Evolutionary conservation across 1,284 basidiomycete species (phyloP).

Genomic region (Phaffia rhodozyma): DNA sequence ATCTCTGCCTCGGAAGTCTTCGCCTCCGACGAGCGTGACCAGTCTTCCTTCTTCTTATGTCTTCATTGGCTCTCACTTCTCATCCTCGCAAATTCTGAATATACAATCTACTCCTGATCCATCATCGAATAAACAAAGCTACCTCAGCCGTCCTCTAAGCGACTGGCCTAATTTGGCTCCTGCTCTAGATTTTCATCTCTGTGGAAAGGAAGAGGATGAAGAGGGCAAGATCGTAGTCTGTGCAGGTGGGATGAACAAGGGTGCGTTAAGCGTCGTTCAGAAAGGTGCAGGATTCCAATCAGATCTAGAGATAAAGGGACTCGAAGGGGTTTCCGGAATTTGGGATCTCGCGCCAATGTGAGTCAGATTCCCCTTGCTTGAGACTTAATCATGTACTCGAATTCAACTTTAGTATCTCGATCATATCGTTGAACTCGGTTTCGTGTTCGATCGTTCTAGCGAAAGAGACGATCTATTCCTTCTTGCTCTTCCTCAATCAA

Average conservation of each 20-base stretch:
- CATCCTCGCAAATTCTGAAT: slow-evolving; percentile 64
- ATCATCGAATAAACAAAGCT: background rate
- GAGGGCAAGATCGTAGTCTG: slow-evolving; percentile 79
- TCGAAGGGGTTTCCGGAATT: slow-evolving; percentile 48
- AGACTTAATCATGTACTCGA: background rate
- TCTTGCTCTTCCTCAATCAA: slow-evolving; percentile 35
- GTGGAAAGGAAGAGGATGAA: slow-evolving; percentile 52
- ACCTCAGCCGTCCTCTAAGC: slow-evolving; percentile 36
- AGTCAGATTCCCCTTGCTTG: slow-evolving; percentile 10
- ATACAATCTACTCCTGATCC: slow-evolving; percentile 37
- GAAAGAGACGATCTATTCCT: slow-evolving; percentile 42
- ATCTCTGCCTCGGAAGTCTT: slow-evolving; percentile 42
- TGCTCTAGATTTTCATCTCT: slow-evolving; percentile 55
- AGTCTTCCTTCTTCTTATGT: slow-evolving; percentile 62
- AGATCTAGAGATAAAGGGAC: slow-evolving; percentile 48
- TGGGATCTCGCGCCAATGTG: slow-evolving; percentile 48
- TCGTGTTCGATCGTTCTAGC: slow-evolving; percentile 18
- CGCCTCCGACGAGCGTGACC: slow-evolving; percentile 61
- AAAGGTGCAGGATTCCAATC: slow-evolving; percentile 76
- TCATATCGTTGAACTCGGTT: slow-evolving; percentile 24
- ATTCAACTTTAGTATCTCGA: background rate
- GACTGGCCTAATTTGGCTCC: slow-evolving; percentile 73
- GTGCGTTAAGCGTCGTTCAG: slow-evolving; percentile 67
- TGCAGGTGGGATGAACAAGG: slow-evolving; percentile 70
- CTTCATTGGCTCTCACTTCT: slow-evolving; percentile 70